These are phyloP conservation scores for Rhexocercosporidium sp. DNA, from an alignment of 2,329 filamentous ascomycete species.

Conservation along the genomic window DNA sequence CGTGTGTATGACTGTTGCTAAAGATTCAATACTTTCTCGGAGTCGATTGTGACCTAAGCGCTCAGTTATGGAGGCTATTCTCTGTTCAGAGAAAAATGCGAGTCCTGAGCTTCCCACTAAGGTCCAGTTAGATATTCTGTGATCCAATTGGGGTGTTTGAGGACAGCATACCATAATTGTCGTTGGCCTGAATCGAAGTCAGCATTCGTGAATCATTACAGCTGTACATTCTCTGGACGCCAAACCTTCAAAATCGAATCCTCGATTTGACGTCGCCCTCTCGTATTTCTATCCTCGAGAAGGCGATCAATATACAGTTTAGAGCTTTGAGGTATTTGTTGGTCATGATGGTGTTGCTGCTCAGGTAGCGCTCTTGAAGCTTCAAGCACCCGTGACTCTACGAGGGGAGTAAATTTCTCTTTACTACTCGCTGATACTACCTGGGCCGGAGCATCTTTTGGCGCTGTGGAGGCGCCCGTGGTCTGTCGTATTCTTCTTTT, in stretches of 20 bases:
- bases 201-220: slow-evolving; percentile 9
- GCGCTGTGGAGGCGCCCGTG: background rate
- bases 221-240: background rate
- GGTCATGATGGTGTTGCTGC: background rate
- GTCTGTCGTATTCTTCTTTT: slow-evolving; percentile 22
- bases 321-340: background rate
- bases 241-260: slow-evolving; percentile 33
- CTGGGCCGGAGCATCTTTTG: background rate
- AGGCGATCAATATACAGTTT: slow-evolving; percentile 33
- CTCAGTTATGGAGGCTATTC: slow-evolving; percentile 38
- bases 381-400: background rate
- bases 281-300: slow-evolving; percentile 28
- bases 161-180: slow-evolving; percentile 23
- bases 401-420: too few relatives aligned
- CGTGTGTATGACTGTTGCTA: slow-evolving; percentile 14
- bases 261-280: slow-evolving; percentile 25
- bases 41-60: slow-evolving; percentile 36
- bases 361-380: background rate
- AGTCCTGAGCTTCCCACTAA: slow-evolving; percentile 36
- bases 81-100: slow-evolving; percentile 45
- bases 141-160: too few relatives aligned
- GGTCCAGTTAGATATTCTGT: background rate
- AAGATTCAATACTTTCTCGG: slow-evolving; percentile 33
- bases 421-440: background rate
- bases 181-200: slow-evolving; percentile 9